These are phyloP conservation scores for Malassezia psittaci DNA, from an alignment of 1,284 basidiomycete species.

Conservation along the genomic window DNA sequence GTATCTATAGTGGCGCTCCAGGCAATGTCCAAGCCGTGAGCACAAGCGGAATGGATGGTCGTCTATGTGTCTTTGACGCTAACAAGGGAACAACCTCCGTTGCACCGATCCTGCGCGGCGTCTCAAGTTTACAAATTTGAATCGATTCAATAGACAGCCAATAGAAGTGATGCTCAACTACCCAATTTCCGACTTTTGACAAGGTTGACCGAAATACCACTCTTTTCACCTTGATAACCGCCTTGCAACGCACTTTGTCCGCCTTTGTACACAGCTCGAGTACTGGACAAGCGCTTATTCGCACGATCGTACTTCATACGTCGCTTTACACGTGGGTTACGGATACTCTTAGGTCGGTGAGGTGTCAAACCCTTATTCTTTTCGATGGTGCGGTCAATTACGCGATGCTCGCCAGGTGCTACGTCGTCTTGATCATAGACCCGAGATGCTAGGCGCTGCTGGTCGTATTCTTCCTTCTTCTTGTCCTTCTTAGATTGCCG, in stretches of 20 bases:
- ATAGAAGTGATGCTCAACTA: neutral
- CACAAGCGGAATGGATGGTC: conserved; percentile 90
- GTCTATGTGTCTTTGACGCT: conserved; percentile 82
- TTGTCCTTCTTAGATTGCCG: conserved; percentile 26
- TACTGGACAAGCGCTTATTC: conserved; percentile 41
- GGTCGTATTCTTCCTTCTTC: conserved; percentile 41
- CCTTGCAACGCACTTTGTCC: conserved; percentile 40
- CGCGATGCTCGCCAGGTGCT: conserved; percentile 39
- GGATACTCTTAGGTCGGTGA: conserved; percentile 34
- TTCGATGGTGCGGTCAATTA: conserved; percentile 42
- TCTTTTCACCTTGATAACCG: conserved; percentile 42
- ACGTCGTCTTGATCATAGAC: conserved; percentile 31
- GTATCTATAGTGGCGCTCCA: conserved; percentile 48
- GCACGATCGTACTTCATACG: conserved; percentile 43
- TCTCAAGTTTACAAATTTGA: conserved; percentile 26
- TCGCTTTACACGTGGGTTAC: conserved; percentile 47
- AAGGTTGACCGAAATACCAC: conserved; percentile 40
- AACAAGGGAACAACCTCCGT: conserved; percentile 50
- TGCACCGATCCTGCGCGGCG: conserved; percentile 29
- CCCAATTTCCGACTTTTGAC: conserved; percentile 45
- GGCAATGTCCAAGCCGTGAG: conserved; percentile 63
- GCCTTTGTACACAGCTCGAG: conserved; percentile 45
- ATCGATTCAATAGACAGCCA: neutral
- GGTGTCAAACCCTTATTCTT: conserved; percentile 46
- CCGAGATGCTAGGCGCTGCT: conserved; percentile 27